Conservation (phyloP, 257 asterid genomes). For the Solanum okadae region DNA sequence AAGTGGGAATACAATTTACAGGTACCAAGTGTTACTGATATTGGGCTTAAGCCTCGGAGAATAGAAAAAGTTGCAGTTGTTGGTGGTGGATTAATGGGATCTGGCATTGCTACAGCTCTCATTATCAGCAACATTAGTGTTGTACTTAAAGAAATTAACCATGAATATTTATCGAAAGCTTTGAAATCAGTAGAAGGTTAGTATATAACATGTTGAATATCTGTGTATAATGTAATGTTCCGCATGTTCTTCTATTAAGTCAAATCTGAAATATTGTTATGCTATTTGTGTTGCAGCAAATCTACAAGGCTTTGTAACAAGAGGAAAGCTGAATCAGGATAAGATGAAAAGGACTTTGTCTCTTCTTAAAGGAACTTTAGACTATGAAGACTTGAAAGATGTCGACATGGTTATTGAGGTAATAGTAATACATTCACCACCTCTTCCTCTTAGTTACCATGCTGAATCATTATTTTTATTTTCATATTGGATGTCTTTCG, state of each 20-base stretch:
- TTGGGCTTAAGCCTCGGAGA: conserved; percentile 33
- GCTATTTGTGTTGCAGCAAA: conserved; percentile 12
- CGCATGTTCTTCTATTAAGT: not conserved
- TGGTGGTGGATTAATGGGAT: conserved; percentile 44
- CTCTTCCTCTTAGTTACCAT: not conserved
- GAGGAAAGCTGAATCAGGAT: conserved; percentile 17
- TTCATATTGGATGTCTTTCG: not conserved
- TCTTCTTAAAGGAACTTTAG: conserved; percentile 33
- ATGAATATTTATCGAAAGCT: conserved; percentile 12
- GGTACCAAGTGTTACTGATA: conserved; percentile 37
- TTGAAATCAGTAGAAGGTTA: not conserved
- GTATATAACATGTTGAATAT: not conserved
- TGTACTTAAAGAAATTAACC: conserved; percentile 30
- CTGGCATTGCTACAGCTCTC: conserved; percentile 30
- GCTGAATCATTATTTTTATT: not conserved
- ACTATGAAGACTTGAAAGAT: conserved; percentile 26
- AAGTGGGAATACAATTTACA: conserved; percentile 1
- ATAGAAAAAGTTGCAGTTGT: conserved; percentile 39
- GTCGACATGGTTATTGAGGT: conserved; percentile 60
- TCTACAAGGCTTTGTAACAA: conserved; percentile 23
- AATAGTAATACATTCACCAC: conserved; percentile 9
- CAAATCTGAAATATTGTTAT: not conserved
- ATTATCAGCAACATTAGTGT: conserved; percentile 26
- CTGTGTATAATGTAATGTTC: not conserved
- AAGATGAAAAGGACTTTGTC: conserved; percentile 13